Evolutionary conservation across 73 alveolate genomes (phyloP), one percentile per base, ranked within the genome.

Genomic region (Symbiodinium natans): DNA sequence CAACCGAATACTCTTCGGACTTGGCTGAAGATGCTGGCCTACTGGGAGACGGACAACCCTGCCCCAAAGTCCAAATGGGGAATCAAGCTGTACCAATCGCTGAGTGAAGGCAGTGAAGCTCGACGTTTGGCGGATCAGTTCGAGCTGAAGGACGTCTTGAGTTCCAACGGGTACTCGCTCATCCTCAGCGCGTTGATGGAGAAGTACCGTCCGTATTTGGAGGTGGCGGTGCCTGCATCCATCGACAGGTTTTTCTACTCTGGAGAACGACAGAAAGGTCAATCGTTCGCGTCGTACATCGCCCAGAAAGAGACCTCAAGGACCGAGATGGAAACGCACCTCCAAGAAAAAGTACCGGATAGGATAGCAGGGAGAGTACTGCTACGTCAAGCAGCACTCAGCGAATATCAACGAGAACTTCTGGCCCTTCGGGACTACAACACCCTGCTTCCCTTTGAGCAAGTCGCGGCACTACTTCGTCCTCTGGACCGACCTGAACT

Each of bases 401-500:
- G 27, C 1, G 95, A 88, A 9, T 40, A 39, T 11, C 95, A 88
- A 36, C 2, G 95, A 6, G 95, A 88, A 11, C 41, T 88, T 19
- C 7, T 88, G 23, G 17, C 34, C 8, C 29, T 88, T 29, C 7
- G 33, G 7, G 71, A 59, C 2, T 73, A 42, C 7, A 63, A 27
- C 15, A 29, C 15, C 9, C 21, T 88, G 75, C 68, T 36, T 6
- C 2, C 63, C 9, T 88, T 63, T 8, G 95, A 88, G 0, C 46
- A 88, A 25, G 43, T 88, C 0, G 74, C 52, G 1, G 33, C 15
- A 3, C 9, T 88, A 21, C 73, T 88, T 3, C 41, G 95, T 0
- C 63, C 95, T 0, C 23, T 88, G n/a, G 95, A 88, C 71, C 41
- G 95, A 1, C 73, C 95, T 0, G 95, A 88, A 34, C n/a, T n/a